Conservation (phyloP, 2,329 filamentous ascomycete genomes). For the Pyrenophora teres region DNA sequence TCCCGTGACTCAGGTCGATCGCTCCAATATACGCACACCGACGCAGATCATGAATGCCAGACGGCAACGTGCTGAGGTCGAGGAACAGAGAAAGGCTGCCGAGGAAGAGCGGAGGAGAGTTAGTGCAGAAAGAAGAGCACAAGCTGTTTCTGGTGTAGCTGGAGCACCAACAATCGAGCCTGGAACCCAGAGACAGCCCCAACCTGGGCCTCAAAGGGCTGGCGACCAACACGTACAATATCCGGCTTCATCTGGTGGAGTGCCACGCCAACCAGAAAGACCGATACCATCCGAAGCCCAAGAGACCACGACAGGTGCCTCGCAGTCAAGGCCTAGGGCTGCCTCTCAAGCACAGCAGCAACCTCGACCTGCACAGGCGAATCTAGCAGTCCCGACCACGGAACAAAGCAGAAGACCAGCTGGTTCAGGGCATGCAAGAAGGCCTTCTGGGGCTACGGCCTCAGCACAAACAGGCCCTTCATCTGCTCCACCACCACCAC, state of each 20-base stretch:
- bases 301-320: slow-evolving; percentile 34
- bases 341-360: slow-evolving; percentile 45
- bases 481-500: slow-evolving; percentile 36
- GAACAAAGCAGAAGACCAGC: slow-evolving; percentile 39
- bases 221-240: slow-evolving; percentile 38
- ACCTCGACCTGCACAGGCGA: slow-evolving; percentile 35
- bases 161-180: slow-evolving; percentile 42
- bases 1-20: slow-evolving; percentile 51
- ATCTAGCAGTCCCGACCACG: slow-evolving; percentile 31
- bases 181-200: slow-evolving; percentile 36
- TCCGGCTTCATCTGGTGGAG: slow-evolving; percentile 31
- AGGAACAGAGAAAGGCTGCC: slow-evolving; percentile 60
- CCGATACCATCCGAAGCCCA: slow-evolving; percentile 28
- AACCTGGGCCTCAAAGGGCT: slow-evolving; percentile 30
- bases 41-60: slow-evolving; percentile 91
- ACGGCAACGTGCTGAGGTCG: slow-evolving; percentile 67
- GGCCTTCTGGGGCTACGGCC: slow-evolving; percentile 36
- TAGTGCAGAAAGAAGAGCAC: slow-evolving; percentile 65
- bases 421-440: slow-evolving; percentile 38
- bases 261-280: slow-evolving; percentile 38
- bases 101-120: slow-evolving; percentile 54
- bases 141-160: slow-evolving; percentile 59
- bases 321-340: slow-evolving; percentile 37
- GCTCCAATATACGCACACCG: slow-evolving; percentile 74
- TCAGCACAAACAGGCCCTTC: slow-evolving; percentile 41